Percentiles rank a stretch among this genome's conserved stretches.
Evolutionary conservation across 192 early-diverging fungal species (phyloP).

Genomic region (Rhizoclosmatium sp.): DNA sequence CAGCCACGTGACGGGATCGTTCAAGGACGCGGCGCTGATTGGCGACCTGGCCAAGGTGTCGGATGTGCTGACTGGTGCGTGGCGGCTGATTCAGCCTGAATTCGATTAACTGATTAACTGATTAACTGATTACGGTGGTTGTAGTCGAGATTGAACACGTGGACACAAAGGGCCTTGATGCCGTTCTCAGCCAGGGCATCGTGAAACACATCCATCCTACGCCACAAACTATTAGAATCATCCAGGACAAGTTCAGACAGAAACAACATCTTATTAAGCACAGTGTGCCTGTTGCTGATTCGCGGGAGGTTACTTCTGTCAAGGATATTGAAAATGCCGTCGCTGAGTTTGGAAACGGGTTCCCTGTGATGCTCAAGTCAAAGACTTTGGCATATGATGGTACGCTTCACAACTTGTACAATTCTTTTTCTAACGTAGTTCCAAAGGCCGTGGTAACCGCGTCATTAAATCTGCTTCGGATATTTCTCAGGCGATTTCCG

Average conservation of each 20-base stretch:
- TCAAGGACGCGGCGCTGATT: slow-evolving; percentile 82
- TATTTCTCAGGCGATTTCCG: slow-evolving; percentile 64
- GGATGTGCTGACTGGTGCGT: slow-evolving; percentile 76
- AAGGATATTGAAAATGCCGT: slow-evolving; percentile 57
- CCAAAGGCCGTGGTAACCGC: slow-evolving; percentile 80
- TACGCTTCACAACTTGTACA: not conserved
- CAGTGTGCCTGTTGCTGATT: slow-evolving; percentile 78
- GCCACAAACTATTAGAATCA: slow-evolving; percentile 81
- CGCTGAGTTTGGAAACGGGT: slow-evolving; percentile 71
- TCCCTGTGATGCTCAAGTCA: slow-evolving; percentile 95
- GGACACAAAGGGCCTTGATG: slow-evolving; percentile 69
- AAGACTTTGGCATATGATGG: slow-evolving; percentile 95
- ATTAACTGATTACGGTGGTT: not conserved
- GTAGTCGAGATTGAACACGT: slow-evolving; percentile 95
- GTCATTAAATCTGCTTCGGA: slow-evolving; percentile 80
- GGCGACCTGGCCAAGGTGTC: slow-evolving; percentile 74
- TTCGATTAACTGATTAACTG: not conserved
- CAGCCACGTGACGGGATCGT: slow-evolving; percentile 83
- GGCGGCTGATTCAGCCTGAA: not conserved
- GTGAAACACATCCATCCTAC: slow-evolving; percentile 75
- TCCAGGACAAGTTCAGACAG: slow-evolving; percentile 97
- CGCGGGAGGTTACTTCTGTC: slow-evolving; percentile 62
- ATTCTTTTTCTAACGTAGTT: slow-evolving; percentile 25
- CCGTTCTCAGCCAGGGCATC: slow-evolving; percentile 49
- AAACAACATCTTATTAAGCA: slow-evolving; percentile 77